Base-by-base conservation (phyloP, 805 yeast species). In the Metschnikowia borealis region DNA sequence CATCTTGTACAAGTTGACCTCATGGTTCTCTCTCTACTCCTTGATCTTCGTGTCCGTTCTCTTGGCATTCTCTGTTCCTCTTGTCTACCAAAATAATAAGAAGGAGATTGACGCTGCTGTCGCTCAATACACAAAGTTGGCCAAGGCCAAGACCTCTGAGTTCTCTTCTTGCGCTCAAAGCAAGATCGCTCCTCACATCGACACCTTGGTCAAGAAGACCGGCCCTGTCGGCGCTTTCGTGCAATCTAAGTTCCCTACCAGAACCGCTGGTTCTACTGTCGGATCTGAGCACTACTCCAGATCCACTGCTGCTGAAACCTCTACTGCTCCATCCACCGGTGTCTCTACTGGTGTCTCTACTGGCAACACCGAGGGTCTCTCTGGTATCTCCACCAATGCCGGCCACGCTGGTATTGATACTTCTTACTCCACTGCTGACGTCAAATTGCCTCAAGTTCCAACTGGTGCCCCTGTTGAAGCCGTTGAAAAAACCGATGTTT, bases 231-330 rank as follows among this genome's bases (percentile, higher is more conserved):
- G 87, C 38, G 64, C 74, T 34, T 80, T 82, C 61, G 69, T 85
- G 62, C 73, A 78, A 64, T 71, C 81, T 34, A 78, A 79, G 70
- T 64, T 80, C 56, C 84, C 85, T 43, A 69, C 74, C 53, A 83
- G 89, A 80, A 84, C 90, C 54, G 88, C 88, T 35, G 83, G 86
- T 38, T 74, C 87, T 38, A 83, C 87, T 44, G 86, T 83, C 55
- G 83, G 80, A 50, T 57, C 61, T 26, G 38, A 55, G 33, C 52
- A 56, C 47, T 64, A 57, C 51, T 48, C 54, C 43, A 47, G 53
- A 33, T 50, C 44, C 36, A 31, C 40, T n/a, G 32, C 17, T 10
- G 11, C 47, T 33, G 44, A 49, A 17, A 17, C 51, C 26, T 38
- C 57, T 21, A 51, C 47, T 15, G 51, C 45, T 17, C 58, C 51